Evolutionary conservation across 305 asterid species (phyloP), one percentile per base, ranked within the genome.

Genomic region (Fraxinus ornus): DNA sequence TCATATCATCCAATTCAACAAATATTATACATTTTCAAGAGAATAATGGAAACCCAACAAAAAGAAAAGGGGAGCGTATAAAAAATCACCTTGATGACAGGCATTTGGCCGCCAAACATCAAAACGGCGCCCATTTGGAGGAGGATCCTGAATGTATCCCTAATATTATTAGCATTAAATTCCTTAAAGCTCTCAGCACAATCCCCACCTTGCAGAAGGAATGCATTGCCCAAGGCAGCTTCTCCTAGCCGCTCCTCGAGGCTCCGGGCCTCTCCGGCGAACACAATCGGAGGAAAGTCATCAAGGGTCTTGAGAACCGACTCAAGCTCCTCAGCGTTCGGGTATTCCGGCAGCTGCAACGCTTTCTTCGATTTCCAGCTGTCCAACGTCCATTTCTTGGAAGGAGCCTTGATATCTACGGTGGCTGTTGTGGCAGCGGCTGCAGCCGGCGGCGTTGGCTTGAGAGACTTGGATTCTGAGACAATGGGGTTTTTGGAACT

Each of bases 181-280:
- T 93, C 98, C 76, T 93, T 92, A 71, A 93, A 93, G 85, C 97
- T 93, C 91, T 92, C 98, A 1, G 97, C 97, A 55, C 97, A 93
- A 87, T 93, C 97, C 28, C 97, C 97, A 1, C 97, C 97, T 79
- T 93, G 97, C 15, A 93, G 87, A 78, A 93, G 88, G 52, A 93
- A 93, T 0, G 97, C 97, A 28, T 90, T 87, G 1, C 97, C 96
- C 93, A 87, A 75, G 22, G 95, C 95, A 12, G 96, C 97, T 79
- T 93, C 93, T 0, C 80, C 97, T 9, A 93, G 89, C 6, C 88
- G 80, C 49, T 93, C 97, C 86, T 93, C 96, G 60, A 93, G 91
- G 81, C 81, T 88, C 72, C 97, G 81, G 2, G 96, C 96, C 80
- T 93, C 97, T 2, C 96, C 97, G 26, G 97, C 94, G 84, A 93